Evolutionary conservation across 129 eudicot genomes (phyloP).

Genomic region (Scalesia atractyloides): DNA sequence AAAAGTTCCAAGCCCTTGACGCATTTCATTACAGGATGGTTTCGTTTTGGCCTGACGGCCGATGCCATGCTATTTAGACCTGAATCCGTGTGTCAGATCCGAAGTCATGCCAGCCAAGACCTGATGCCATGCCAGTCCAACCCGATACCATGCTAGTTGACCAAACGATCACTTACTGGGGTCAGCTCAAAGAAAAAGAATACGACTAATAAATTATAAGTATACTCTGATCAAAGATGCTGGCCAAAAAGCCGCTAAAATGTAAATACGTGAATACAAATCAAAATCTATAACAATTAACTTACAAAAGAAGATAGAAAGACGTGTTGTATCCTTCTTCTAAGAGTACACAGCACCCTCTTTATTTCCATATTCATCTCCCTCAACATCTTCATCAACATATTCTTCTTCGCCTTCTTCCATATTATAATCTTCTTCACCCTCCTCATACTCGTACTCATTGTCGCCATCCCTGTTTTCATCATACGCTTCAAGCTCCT

Average conservation of each 20-base stretch:
- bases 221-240: conserved; percentile 2
- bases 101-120: too few relatives aligned
- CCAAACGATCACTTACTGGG: background rate
- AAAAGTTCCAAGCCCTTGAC: too few relatives aligned
- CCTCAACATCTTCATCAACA: conserved; percentile 38
- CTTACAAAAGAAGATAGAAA: background rate
- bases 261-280: conserved; percentile 10
- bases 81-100: too few relatives aligned
- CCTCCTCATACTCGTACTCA: conserved; percentile 71
- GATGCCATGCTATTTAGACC: too few relatives aligned
- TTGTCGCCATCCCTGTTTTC: conserved; percentile 53
- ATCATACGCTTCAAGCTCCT: conserved; percentile 58
- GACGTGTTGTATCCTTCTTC: background rate
- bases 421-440: conserved; percentile 56
- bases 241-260: conserved; percentile 12
- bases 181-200: background rate
- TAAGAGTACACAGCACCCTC: conserved; percentile 33
- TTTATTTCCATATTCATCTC: conserved; percentile 40
- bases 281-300: conserved; percentile 6
- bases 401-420: conserved; percentile 57
- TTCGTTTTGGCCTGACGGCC: too few relatives aligned
- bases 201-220: background rate
- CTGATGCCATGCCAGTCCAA: too few relatives aligned
- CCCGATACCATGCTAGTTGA: background rate
- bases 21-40: too few relatives aligned